phyloP scores from a whole-genome alignment of 2,329 filamentous ascomycete species.

The Aspergillus fumigatiaffinis region DNA sequence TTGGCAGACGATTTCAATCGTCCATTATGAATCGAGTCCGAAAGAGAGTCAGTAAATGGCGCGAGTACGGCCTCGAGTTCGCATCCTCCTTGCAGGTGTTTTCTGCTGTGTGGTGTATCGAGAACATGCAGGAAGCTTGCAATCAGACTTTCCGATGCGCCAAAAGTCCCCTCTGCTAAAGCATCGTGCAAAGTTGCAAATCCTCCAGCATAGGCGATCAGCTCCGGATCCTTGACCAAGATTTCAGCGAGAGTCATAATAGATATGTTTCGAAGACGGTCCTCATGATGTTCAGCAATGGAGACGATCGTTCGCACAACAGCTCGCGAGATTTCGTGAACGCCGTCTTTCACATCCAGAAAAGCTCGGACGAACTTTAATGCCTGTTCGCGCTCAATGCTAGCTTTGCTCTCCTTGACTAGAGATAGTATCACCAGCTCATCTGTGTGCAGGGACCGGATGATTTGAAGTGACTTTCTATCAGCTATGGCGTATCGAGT shows the following conservation, averaged over 20 bases:
- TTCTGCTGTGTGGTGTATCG: conserved; percentile 75
- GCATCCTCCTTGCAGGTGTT: conserved; percentile 80
- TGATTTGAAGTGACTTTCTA: conserved; percentile 79
- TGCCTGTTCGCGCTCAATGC: conserved; percentile 93
- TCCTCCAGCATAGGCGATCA: conserved; percentile 79
- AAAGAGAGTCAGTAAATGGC: conserved; percentile 79
- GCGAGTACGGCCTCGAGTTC: conserved; percentile 88
- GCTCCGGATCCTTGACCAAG: conserved; percentile 74
- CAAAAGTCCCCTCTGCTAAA: conserved; percentile 84
- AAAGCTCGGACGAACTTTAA: conserved; percentile 95
- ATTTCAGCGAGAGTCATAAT: conserved; percentile 92
- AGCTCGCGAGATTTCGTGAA: conserved; percentile 78
- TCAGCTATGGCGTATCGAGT: conserved; percentile 94
- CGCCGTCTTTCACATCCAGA: conserved; percentile 88
- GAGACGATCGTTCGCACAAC: conserved; percentile 87
- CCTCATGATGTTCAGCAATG: conserved; percentile 80
- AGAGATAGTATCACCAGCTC: conserved; percentile 87
- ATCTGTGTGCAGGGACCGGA: conserved; percentile 83
- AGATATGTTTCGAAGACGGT: conserved; percentile 83
- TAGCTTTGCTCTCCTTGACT: conserved; percentile 94
- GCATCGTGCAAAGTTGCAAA: conserved; percentile 86
- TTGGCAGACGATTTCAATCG: conserved; percentile 81
- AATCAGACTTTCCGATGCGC: conserved; percentile 84
- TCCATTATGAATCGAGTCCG: conserved; percentile 55
- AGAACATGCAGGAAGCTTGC: conserved; percentile 85